These are phyloP conservation scores for Coemansia sp. DNA, from an alignment of 192 early-diverging fungal species.

Conservation along the genomic window DNA sequence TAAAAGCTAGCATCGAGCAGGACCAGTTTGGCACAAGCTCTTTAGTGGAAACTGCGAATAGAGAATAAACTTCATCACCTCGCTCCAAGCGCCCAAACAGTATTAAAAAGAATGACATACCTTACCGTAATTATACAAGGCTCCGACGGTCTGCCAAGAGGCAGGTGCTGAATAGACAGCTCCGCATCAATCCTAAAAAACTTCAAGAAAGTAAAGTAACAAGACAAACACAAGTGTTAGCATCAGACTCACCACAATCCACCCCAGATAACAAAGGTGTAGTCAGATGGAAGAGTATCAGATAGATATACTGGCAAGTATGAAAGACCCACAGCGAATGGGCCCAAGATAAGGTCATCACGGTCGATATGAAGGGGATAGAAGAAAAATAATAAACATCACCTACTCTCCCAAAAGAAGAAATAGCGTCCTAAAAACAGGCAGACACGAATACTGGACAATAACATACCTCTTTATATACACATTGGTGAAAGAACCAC, in stretches of 20 bases:
- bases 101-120: neutral
- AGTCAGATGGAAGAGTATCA: constrained; percentile 4
- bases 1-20: constrained; percentile 36
- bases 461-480: neutral
- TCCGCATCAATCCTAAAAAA: neutral
- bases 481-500: neutral
- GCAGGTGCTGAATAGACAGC: neutral
- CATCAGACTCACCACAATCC: neutral
- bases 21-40: constrained; percentile 13
- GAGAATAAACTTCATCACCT: constrained; percentile 33
- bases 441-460: neutral
- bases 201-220: neutral
- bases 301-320: constrained; percentile 54
- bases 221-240: neutral
- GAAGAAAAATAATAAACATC: constrained; percentile 40
- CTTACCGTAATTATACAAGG: neutral
- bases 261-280: neutral
- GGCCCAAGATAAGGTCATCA: constrained; percentile 44
- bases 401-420: constrained; percentile 15
- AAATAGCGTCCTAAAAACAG: neutral
- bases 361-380: constrained; percentile 49
- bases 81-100: neutral
- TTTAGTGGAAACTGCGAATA: constrained; percentile 58
- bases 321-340: constrained; percentile 51
- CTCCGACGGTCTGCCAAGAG: neutral